Percentiles rank a stretch among this genome's conserved stretches.
These are phyloP conservation scores for Leccinum griseonigrum DNA, from an alignment of 1,284 basidiomycete genomes.

Conservation along the genomic window DNA sequence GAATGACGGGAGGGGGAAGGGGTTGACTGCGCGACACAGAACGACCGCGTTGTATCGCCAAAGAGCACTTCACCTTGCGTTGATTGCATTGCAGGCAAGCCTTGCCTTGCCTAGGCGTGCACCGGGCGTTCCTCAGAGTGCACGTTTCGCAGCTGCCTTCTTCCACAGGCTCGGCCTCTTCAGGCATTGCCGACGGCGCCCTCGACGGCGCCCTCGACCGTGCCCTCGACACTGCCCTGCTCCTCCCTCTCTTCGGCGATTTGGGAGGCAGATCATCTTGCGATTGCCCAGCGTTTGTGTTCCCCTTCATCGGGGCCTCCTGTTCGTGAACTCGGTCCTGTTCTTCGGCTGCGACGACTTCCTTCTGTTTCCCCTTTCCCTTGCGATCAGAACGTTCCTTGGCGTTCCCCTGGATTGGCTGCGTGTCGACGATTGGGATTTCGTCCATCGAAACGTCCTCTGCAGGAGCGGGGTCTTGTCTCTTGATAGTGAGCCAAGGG, in stretches of 20 bases:
- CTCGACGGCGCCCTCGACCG: neutral
- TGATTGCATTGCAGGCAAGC: neutral
- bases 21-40: neutral
- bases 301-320: neutral
- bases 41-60: neutral
- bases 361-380: too few species aligned
- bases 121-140: neutral
- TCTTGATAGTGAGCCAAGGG: too few species aligned
- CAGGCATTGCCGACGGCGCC: neutral
- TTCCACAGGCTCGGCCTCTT: neutral
- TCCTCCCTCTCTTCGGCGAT: neutral
- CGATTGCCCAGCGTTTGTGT: neutral
- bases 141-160: neutral
- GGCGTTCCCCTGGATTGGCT: too few species aligned
- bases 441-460: too few species aligned
- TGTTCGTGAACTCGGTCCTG: too few species aligned
- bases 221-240: neutral
- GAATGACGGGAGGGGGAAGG: neutral
- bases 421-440: too few species aligned
- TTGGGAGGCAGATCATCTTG: neutral
- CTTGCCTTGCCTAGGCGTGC: neutral
- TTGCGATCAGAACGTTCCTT: too few species aligned
- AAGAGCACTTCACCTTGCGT: neutral
- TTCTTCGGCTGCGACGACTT: too few species aligned
- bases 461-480: too few species aligned